Base-by-base conservation (phyloP, 106 monocot species). In the Apostasia ramifera region DNA sequence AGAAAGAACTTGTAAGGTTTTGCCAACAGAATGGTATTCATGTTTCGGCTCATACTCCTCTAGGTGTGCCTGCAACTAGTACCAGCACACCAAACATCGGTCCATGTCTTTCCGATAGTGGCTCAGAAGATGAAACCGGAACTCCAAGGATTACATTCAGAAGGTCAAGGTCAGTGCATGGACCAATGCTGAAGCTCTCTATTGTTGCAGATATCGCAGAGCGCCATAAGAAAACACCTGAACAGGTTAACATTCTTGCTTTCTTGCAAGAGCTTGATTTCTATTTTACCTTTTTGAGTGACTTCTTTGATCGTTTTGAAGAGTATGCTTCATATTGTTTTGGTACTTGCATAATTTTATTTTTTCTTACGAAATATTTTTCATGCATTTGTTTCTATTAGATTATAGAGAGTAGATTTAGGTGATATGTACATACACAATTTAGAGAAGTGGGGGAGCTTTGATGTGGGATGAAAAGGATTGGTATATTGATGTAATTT, bases 111-210 rank as follows among this genome's bases (percentile, higher is more conserved):
- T 88, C 87, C 68, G 93, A 93, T 59, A 89, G 92, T 79, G 88
- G 89, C 42, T 86, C 88, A 70, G 92, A 93, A 73, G 93, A 93
- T 75, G 93, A 94, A 72, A 74, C 78, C 52, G 93, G 90, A 63
- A 94, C 93, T 63, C 93, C 93, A 66, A 86, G 86, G 40, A 82
- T 90, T 59, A 46, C 81, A 39, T 90, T 90, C 55, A 84, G 86
- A 76, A 83, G 89, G 53, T 94, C 93, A 56, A 82, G 93, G 65
- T 94, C 93, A 26, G 93, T 94, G 39, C 93, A 94, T 74, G 84
- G 86, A 41, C 93, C 86, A 48, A 90, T 94, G 90, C 53, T 94
- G 76, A 90, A 90, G 72, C 81, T 90, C 7, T 94, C 93, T 59
- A 77, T 86, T 63, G 84, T 94, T 61, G 53, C 64, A 65, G 86